phyloP scores from a whole-genome alignment of 371 early-diverging fungal genomes.

The Syncephalastrum monosporum region DNA sequence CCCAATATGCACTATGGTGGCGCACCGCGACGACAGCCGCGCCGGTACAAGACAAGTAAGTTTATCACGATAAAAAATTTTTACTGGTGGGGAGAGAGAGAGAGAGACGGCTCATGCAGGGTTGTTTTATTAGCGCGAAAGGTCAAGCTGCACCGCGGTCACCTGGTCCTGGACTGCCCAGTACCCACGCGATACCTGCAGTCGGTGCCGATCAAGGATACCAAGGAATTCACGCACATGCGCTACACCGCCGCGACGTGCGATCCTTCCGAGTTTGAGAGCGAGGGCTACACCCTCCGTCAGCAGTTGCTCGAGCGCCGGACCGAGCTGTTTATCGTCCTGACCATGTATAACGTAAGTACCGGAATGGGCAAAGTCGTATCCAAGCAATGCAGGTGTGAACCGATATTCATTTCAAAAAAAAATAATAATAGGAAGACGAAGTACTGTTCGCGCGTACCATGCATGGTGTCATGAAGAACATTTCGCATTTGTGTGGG shows the following conservation, averaged over 20 bases:
- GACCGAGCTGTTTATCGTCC: slow-evolving; percentile 88
- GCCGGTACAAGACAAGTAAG: slow-evolving; percentile 62
- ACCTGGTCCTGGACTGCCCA: slow-evolving; percentile 76
- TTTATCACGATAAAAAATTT: not conserved
- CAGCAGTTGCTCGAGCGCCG: slow-evolving; percentile 68
- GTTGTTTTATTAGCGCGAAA: slow-evolving; percentile 20
- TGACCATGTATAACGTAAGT: slow-evolving; percentile 92
- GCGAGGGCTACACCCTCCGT: slow-evolving; percentile 77
- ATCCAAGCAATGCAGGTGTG: too few relatives aligned
- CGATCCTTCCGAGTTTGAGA: slow-evolving; percentile 78
- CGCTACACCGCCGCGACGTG: slow-evolving; percentile 85
- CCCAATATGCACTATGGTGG: slow-evolving; percentile 51
- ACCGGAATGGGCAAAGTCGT: not conserved
- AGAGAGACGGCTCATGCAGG: too few relatives aligned
- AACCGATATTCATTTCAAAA: not conserved
- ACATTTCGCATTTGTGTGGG: slow-evolving; percentile 85
- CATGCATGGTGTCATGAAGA: slow-evolving; percentile 87
- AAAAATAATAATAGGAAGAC: slow-evolving; percentile 79
- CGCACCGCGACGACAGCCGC: slow-evolving; percentile 53
- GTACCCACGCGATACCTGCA: slow-evolving; percentile 66
- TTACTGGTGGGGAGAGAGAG: too few relatives aligned
- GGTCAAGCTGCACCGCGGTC: slow-evolving; percentile 71
- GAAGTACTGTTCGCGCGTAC: slow-evolving; percentile 89
- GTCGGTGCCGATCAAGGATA: slow-evolving; percentile 55
- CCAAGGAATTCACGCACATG: slow-evolving; percentile 74